Conservation (phyloP, 805 yeast genomes). For the Zygosaccharomyces bailii region DNA sequence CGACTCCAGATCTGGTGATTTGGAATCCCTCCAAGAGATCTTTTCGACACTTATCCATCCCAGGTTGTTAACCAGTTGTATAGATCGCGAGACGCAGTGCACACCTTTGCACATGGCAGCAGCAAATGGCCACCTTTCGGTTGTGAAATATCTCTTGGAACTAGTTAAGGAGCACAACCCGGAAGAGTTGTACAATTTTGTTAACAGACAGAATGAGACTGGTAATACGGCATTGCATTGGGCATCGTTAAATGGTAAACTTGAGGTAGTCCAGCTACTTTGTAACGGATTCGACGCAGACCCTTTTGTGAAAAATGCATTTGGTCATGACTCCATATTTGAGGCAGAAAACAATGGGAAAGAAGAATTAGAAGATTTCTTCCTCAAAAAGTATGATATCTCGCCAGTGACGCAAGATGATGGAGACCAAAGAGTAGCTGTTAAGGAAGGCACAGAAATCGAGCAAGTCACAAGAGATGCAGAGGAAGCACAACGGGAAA, state of each 20-base stretch:
- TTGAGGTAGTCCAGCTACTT: slow-evolving; percentile 62
- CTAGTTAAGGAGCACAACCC: slow-evolving; percentile 34
- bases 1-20: slow-evolving; percentile 86
- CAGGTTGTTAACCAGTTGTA: slow-evolving; percentile 41
- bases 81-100: slow-evolving; percentile 60
- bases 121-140: slow-evolving; percentile 84
- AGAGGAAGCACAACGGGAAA: slow-evolving; percentile 37
- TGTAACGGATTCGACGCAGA: slow-evolving; percentile 77
- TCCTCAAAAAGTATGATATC: slow-evolving; percentile 68
- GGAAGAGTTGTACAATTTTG: slow-evolving; percentile 44
- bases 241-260: slow-evolving; percentile 89
- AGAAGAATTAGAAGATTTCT: slow-evolving; percentile 73
- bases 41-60: slow-evolving; percentile 57
- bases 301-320: slow-evolving; percentile 69
- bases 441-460: slow-evolving; percentile 51
- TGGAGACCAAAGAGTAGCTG: slow-evolving; percentile 41
- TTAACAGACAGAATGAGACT: slow-evolving; percentile 59
- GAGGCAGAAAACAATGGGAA: slow-evolving; percentile 83
- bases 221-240: slow-evolving; percentile 97
- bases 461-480: slow-evolving; percentile 48
- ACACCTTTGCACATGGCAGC: slow-evolving; percentile 94
- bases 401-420: slow-evolving; percentile 58
- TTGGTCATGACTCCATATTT: slow-evolving; percentile 78
- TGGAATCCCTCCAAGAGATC: slow-evolving; percentile 66
- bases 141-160: slow-evolving; percentile 56